Conservation (phyloP, 2,329 filamentous ascomycete genomes). For the Aureobasidium lini region DNA sequence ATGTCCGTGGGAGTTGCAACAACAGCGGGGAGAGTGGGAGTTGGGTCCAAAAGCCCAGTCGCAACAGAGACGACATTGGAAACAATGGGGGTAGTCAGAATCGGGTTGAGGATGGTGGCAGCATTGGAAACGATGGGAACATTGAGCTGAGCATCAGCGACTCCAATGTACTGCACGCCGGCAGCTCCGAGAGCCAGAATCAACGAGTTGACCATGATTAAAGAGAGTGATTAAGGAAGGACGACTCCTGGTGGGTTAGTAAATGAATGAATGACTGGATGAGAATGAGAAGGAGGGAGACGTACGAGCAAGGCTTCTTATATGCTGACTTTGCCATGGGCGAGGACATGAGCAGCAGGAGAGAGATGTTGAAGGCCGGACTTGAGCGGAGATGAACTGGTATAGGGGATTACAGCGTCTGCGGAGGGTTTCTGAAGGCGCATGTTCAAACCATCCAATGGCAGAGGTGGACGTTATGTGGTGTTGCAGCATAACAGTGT, state of each 20-base stretch:
- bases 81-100: no score
- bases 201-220: constrained; percentile 1
- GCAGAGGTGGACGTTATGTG: no score
- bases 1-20: not conserved
- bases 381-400: not conserved
- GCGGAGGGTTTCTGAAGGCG: no score
- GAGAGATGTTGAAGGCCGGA: not conserved
- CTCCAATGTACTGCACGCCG: not conserved
- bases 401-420: no score
- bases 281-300: not conserved
- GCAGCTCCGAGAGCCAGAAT: not conserved
- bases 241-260: not conserved
- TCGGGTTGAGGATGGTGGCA: no score
- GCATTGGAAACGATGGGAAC: not conserved
- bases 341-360: no score
- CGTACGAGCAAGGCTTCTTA: not conserved
- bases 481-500: no score
- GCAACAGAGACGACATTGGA: no score
- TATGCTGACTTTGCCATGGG: not conserved
- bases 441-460: no score
- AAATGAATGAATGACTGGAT: not conserved
- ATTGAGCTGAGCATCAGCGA: not conserved
- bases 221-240: not conserved
- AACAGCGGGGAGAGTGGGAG: no score
- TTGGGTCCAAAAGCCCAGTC: no score